These are phyloP conservation scores for Entomophthora muscae DNA, from an alignment of 371 early-diverging fungal genomes.

Conservation along the genomic window DNA sequence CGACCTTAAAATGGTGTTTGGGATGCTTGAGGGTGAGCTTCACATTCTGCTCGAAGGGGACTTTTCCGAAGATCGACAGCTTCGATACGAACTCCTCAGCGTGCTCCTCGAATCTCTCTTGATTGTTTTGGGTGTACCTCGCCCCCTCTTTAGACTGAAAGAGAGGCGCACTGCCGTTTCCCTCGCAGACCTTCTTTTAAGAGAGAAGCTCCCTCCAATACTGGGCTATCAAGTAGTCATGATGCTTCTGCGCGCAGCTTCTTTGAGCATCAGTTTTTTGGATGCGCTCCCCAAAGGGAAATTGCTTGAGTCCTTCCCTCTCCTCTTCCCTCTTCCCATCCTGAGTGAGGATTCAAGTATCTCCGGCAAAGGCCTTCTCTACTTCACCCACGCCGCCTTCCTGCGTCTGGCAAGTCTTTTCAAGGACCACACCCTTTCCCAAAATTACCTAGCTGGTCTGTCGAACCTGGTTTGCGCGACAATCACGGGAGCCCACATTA, in stretches of 20 bases:
- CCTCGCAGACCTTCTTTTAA: neutral
- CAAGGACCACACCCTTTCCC: neutral
- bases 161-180: neutral
- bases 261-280: neutral
- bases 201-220: neutral
- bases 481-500: neutral
- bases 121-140: neutral
- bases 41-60: neutral
- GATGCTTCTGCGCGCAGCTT: neutral
- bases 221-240: neutral
- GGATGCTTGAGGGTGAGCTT: neutral
- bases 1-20: neutral
- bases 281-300: neutral
- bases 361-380: neutral
- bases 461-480: neutral
- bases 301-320: neutral
- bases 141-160: neutral
- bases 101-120: neutral
- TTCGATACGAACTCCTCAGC: neutral
- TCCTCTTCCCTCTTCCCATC: neutral
- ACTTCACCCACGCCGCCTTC: neutral
- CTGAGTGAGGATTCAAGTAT: neutral
- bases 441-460: neutral
- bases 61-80: neutral
- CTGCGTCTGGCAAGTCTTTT: neutral